Base-by-base conservation (phyloP, 495 filamentous ascomycete species). In the Talaromyces trachyspermus region DNA sequence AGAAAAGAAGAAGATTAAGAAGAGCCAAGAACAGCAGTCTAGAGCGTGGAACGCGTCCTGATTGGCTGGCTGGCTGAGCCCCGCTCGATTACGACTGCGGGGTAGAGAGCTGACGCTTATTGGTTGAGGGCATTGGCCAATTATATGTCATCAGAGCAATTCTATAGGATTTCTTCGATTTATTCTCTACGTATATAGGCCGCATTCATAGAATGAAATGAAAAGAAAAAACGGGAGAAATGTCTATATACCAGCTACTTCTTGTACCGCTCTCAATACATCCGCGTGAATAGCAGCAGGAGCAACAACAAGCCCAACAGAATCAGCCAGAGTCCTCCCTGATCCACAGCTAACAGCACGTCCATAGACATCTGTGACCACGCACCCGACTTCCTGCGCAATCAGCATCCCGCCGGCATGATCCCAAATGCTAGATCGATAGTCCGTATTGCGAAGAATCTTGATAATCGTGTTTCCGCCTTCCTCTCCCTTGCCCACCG, bases 361-460 rank as follows among this genome's bases (percentile, higher is more conserved):
- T 3, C 80, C 75, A 41, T 79, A 61, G 2, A 86, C 61, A 52
- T 87, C 83, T 0, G 76, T 84, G 14, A 87, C 69, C 44, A 65
- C 65, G 23, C 78, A 79, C 0, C 84, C 84, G 2, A 80, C 61
- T 54, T 87, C 84, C 59, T 79, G 66, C 37, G 78, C 83, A 24
- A 86, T 65, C 20, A 87, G 58, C 74, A 84, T 80, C 0, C 80
- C 82, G 6, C 82, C 84, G 0, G 78, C 76, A 60, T 87, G 84
- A 52, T 87, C 84, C 84, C 84, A 87, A 12, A 83, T 68, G 60
- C 82, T 81, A n/a, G 74, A 81, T 20, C 64, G 65, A 48, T 79
- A 67, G 0, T 64, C 58, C 3, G 61, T 55, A 4, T 67, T 65
- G 49, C 69, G 67, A 43, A 84, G 81, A 9, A 86, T 65, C 68